Percentiles rank a stretch among this genome's conserved stretches.
Evolutionary conservation across 345 rosid species (phyloP).

Genomic region (Geranium rotundifolium): DNA sequence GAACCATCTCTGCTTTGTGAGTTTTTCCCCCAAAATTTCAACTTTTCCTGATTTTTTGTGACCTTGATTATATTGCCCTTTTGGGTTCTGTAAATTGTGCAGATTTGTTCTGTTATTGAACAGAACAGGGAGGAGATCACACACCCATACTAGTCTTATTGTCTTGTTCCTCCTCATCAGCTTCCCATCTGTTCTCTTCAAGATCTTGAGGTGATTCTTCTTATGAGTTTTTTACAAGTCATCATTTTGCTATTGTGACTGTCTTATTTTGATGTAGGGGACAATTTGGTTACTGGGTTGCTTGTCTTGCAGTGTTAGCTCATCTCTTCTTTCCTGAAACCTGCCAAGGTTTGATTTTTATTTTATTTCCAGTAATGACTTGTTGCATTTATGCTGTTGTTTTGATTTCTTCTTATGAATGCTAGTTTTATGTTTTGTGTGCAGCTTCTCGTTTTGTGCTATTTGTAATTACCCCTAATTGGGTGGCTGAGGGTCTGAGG

Average conservation of each 20-base stretch:
- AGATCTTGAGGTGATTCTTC: conserved; percentile 28
- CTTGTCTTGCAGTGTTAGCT: conserved; percentile 30
- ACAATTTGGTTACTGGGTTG: conserved; percentile 39
- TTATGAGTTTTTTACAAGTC: neutral
- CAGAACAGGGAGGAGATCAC: conserved; percentile 24
- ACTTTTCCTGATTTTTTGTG: neutral
- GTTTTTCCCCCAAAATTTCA: conserved; percentile 1
- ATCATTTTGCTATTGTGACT: neutral
- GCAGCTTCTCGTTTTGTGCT: conserved; percentile 31
- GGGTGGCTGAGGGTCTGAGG: conserved; percentile 31
- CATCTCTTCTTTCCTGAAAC: conserved; percentile 32
- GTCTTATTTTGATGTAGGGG: conserved; percentile 25
- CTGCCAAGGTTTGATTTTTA: conserved; percentile 24
- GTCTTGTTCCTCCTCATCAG: conserved; percentile 27
- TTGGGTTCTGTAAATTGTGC: neutral
- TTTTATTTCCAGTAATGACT: too few relatives aligned
- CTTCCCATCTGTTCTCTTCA: conserved; percentile 33
- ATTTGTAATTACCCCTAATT: conserved; percentile 28
- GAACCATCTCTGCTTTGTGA: conserved; percentile 32
- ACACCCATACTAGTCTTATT: conserved; percentile 27
- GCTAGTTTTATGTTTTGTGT: neutral
- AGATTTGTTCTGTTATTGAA: conserved; percentile 40
- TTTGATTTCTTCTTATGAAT: neutral
- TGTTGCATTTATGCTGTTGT: neutral
- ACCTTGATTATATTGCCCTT: neutral